Evolutionary conservation across 805 yeast genomes (phyloP), one percentile per base, ranked within the genome.

Genomic region (Ogataea haglerorum): DNA sequence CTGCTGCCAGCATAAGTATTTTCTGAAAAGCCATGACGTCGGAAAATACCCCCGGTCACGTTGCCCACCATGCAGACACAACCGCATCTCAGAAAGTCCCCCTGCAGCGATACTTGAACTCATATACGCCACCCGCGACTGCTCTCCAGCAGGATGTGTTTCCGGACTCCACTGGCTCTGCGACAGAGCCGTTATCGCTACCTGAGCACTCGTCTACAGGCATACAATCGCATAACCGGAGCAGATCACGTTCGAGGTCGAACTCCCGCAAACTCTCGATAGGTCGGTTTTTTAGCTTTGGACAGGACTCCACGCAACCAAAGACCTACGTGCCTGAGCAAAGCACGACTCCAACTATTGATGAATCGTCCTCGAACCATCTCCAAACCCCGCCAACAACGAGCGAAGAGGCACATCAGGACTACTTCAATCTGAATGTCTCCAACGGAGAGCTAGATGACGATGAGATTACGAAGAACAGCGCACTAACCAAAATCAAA

Each of bases 271-370:
- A 61, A 27, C 36, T 60, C 21, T 58, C 65, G 6, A 51, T 70
- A 14, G 64, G 69, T 2, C 61, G 66, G 37, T 49, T 71, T 13
- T 64, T 71, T 45, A 61, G 58, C 34, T 68, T 69, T 48, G 70
- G 67, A 2, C 46, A 56, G 10, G 61, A 50, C 30, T 44, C 33
- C 10, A 38, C 16, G 19, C 38, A 52, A 40, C 34, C 33, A 48
- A 19, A 26, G 16, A 6, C 17, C 9, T 14, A 24, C 15, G 40
- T 34, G 26, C 28, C 39, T 10, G 51, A 51, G 22, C 40, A 46
- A 2, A 22, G 30, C 1, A 26, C 46, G 5, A 45, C 58, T 3
- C 53, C 50, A 9, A 42, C 48, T 28, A 48, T 51, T 14, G 52
- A 52, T n/a, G 61, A 56, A 23, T 44, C 41, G 15, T 28, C 41